These are phyloP conservation scores for Emmonsiellopsis sp. DNA, from an alignment of 2,329 filamentous ascomycete genomes.

Conservation along the genomic window DNA sequence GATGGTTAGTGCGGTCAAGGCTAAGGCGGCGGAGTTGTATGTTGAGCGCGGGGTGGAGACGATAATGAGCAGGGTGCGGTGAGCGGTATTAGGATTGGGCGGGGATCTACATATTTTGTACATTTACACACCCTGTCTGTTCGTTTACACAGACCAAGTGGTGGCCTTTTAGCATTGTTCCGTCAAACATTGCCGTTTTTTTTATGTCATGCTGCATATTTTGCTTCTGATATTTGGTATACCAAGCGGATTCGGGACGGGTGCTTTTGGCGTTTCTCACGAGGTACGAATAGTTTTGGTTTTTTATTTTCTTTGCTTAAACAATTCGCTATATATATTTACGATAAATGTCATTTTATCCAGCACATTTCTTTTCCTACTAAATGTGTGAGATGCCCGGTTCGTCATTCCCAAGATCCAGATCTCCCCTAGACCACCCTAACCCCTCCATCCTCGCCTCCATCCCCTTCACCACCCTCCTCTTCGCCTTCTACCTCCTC, in stretches of 20 bases:
- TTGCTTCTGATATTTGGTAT: too few relatives aligned
- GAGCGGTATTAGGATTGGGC: background rate
- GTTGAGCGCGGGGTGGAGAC: slow-evolving; percentile 77
- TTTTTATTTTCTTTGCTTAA: background rate
- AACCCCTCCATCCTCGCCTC: background rate
- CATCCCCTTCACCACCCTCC: background rate
- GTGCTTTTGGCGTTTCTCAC: too few relatives aligned
- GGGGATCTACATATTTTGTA: too few relatives aligned
- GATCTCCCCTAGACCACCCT: background rate
- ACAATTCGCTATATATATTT: background rate
- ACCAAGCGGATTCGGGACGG: too few relatives aligned
- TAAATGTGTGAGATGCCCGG: background rate
- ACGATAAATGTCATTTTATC: background rate
- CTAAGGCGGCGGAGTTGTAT: slow-evolving; percentile 74
- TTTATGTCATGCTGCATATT: too few relatives aligned
- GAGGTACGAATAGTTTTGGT: background rate
- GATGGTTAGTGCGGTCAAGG: slow-evolving; percentile 83
- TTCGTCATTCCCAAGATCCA: too few relatives aligned
- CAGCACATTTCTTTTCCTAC: background rate
- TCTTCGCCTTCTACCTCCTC: background rate
- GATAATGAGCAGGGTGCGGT: slow-evolving; percentile 90
- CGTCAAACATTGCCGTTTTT: too few relatives aligned
- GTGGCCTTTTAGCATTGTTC: too few relatives aligned
- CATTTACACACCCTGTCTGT: too few relatives aligned
- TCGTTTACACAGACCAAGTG: too few relatives aligned